Conservation (phyloP, 148 eudicot genomes). For the Rhododendron griersonianum region DNA sequence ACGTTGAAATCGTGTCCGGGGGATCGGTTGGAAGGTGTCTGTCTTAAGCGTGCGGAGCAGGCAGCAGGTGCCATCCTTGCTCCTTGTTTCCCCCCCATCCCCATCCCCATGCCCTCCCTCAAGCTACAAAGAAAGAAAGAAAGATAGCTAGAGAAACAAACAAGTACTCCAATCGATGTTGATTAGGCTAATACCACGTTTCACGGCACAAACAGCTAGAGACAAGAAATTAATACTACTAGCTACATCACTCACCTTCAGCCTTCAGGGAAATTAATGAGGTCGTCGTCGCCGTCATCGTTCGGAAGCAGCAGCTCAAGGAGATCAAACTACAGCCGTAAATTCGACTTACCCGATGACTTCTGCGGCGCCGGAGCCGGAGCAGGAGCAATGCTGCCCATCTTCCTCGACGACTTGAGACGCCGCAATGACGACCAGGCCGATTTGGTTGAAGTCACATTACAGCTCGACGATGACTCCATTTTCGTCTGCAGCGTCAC, state of each 20-base stretch:
- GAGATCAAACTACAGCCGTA: constrained; percentile 34
- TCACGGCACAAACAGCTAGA: background rate
- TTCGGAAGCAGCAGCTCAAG: constrained; percentile 46
- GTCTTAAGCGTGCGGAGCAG: constrained; percentile 23
- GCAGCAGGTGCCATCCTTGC: constrained; percentile 11
- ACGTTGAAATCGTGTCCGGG: constrained; percentile 42
- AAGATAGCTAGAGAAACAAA: background rate
- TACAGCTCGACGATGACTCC: constrained; percentile 59
- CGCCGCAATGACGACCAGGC: constrained; percentile 16
- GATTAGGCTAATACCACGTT: background rate
- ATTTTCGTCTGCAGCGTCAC: constrained; percentile 63
- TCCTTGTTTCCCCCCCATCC: background rate
- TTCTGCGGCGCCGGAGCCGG: constrained; percentile 33
- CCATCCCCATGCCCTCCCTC: background rate
- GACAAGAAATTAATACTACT: too few species aligned
- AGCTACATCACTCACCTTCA: too few species aligned
- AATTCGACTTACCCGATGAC: constrained; percentile 29
- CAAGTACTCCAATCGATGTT: background rate
- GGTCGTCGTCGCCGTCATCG: constrained; percentile 32
- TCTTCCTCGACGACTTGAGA: constrained; percentile 51
- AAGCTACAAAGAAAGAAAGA: background rate
- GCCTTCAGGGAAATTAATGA: constrained; percentile 11
- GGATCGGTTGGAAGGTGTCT: constrained; percentile 40
- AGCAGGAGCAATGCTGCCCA: constrained; percentile 70
- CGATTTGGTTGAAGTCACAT: constrained; percentile 76